These are phyloP conservation scores for Trichocladium antarcticum DNA, from an alignment of 495 filamentous ascomycete species.

Conservation along the genomic window DNA sequence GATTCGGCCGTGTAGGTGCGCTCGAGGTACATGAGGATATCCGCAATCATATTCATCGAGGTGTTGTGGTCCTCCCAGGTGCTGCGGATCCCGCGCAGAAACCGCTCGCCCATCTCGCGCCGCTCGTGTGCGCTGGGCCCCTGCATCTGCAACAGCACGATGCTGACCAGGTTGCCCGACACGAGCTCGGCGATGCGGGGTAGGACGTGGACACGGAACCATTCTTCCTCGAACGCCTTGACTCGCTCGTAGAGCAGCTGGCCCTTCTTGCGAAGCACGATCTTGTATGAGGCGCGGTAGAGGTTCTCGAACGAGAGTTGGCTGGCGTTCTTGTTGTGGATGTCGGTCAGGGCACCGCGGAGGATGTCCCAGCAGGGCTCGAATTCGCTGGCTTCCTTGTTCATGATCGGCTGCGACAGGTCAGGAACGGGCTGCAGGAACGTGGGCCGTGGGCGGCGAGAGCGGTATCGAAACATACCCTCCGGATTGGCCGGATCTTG, in stretches of 20 bases:
- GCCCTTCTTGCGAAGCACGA: constrained; percentile 84
- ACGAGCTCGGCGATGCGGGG: constrained; percentile 51
- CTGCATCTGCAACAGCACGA: constrained; percentile 34
- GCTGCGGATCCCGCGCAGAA: constrained; percentile 61
- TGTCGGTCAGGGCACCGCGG: constrained; percentile 62
- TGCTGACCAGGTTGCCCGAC: constrained; percentile 45
- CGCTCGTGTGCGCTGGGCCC: constrained; percentile 61
- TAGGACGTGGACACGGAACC: constrained; percentile 61
- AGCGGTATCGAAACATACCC: constrained; percentile 7
- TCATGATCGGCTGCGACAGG: constrained; percentile 18
- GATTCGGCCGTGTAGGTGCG: constrained; percentile 64
- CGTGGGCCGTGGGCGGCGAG: neutral
- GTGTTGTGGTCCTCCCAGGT: constrained; percentile 83
- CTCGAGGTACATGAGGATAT: constrained; percentile 98
- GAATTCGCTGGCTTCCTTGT: constrained; percentile 46
- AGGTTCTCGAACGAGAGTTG: constrained; percentile 86
- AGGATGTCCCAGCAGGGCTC: constrained; percentile 72
- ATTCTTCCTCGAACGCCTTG: constrained; percentile 64
- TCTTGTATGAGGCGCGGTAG: constrained; percentile 90
- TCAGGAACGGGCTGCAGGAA: neutral
- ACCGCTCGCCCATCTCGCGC: constrained; percentile 68
- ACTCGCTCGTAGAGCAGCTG: constrained; percentile 71
- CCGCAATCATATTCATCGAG: constrained; percentile 94
- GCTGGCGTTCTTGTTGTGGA: constrained; percentile 87
- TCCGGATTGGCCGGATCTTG: constrained; percentile 19